Evolutionary conservation across 805 yeast species (phyloP), one percentile per base, ranked within the genome.

Genomic region (Aciculoconidium aculeatum): DNA sequence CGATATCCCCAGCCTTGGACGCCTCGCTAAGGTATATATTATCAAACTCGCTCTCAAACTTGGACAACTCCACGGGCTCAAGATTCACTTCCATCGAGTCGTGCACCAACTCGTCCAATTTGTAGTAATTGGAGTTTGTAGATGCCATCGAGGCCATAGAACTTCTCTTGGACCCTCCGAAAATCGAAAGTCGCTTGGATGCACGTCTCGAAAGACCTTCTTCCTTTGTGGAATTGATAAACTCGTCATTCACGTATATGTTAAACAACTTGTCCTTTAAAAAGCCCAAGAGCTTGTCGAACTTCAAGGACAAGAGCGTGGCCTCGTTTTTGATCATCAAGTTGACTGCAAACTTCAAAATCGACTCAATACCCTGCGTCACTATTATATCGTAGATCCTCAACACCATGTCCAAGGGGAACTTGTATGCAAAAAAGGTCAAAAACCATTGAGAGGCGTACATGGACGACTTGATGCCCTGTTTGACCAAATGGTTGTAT

Each of bases 361-460:
- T 65, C 3, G 94, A 77, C 58, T 88, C 97, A 24, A 80, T 63
- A 21, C 98, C 98, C 60, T 92, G 96, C 6, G 94, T 80, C 30
- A 92, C 76, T 6, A 92, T 77, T 36, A 85, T 72, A 58, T 92
- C 98, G 53, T 74, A 85, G 22, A 92, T 84, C 37, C 96, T 68
- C 40, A 86, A 60, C 14, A 92, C 96, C 50, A 90, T 80, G 33
- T 77, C 83, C 28, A 88, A 62, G 10, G 98, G 97, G 53, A 92
- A 90, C 51, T 86, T 86, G 63, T 92, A 92, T 5, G 95, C 94
- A 58, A 92, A 92, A 41, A 92, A 70, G 0, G 97, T 92, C 44
- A 92, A 67, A 49, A 92, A 90, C 98, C 98, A 92, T 56, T 92
- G 97, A 2, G 95, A 79, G 0, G 96, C 97, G 63, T 85, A 92